Evolutionary conservation across 2,329 filamentous ascomycete species (phyloP), one percentile per base, ranked within the genome.

Genomic region (Elsinoe australis): DNA sequence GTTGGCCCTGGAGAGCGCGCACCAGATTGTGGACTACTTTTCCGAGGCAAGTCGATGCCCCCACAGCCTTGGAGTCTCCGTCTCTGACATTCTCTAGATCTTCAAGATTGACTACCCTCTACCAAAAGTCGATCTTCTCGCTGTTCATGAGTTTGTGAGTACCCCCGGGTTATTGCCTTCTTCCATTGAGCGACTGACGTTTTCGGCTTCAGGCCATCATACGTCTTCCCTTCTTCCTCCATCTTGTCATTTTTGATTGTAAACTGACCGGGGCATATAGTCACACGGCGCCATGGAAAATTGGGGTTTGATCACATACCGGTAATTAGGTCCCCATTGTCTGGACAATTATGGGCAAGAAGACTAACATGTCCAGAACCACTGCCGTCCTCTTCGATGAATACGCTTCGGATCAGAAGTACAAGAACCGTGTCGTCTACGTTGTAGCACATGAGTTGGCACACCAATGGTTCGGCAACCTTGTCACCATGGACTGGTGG

Each of bases 361-460:
- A n/a, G n/a, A n/a, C 39, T 47, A 21, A 34, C 34, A 24, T 33
- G 32, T n/a, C 14, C 35, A 49, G 67, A 55, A 94, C 90, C 8
- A 96, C 90, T 8, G 89, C 92, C 44, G 84, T 98, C 21, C 76
- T 98, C n/a, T 98, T 92, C 61, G 90, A 98, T 60, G 87, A 94
- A 65, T 82, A 87, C 63, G 85, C 83, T 41, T 95, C 90, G 0
- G 90, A 95, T 63, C 81, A 86, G 33, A 81, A 82, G 55, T 95
- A 90, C 71, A 89, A 88, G 67, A 95, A 95, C 65, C 79, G 89
- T 29, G 85, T 98, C 54, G 92, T 92, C 24, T 96, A 98, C 60
- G 89, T 96, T 49, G 89, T 96, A 44, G 90, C 92, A n/a, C 92
- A 98, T 67, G 92, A 98, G 67, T 75, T 98, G 53, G 92, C 89